phyloP scores from a whole-genome alignment of 768 basidiomycete genomes.

The Goffeauzyma gilvescens region DNA sequence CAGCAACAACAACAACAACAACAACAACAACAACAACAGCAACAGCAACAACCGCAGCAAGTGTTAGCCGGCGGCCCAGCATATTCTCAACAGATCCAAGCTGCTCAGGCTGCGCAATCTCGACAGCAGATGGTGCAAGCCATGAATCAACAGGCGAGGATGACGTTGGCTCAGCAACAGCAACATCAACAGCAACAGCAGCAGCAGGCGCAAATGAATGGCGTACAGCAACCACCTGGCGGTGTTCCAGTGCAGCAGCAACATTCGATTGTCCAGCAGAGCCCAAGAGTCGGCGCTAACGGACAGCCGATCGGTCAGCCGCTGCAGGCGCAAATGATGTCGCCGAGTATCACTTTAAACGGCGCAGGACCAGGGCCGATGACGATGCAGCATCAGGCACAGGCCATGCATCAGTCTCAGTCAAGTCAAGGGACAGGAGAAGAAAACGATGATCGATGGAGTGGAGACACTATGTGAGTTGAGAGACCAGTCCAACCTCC shows the following conservation, averaged over 20 bases:
- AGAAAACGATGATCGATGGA: conserved; percentile 2
- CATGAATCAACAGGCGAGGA: not conserved
- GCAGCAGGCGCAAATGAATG: not conserved
- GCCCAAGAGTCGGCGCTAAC: too few species aligned
- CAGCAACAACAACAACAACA: not conserved
- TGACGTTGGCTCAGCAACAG: too few species aligned
- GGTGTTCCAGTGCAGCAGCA: not conserved
- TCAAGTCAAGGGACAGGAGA: too few species aligned
- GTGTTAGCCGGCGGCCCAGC: too few species aligned
- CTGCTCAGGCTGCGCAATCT: too few species aligned
- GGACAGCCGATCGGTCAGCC: not conserved
- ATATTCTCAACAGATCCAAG: too few species aligned
- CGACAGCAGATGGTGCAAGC: too few species aligned
- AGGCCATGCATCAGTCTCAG: too few species aligned
- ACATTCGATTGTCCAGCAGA: not conserved
- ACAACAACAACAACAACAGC: not conserved
- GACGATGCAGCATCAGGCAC: too few species aligned
- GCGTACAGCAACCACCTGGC: not conserved
- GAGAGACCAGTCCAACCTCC: not conserved
- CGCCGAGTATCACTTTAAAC: not conserved
- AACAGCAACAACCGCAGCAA: not conserved
- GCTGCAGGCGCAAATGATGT: not conserved
- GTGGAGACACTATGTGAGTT: conserved; percentile 7
- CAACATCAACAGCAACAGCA: not conserved
- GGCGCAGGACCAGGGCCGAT: not conserved